Evolutionary conservation across 2,329 filamentous ascomycete species (phyloP).

Genomic region (Clonostachys byssicola): DNA sequence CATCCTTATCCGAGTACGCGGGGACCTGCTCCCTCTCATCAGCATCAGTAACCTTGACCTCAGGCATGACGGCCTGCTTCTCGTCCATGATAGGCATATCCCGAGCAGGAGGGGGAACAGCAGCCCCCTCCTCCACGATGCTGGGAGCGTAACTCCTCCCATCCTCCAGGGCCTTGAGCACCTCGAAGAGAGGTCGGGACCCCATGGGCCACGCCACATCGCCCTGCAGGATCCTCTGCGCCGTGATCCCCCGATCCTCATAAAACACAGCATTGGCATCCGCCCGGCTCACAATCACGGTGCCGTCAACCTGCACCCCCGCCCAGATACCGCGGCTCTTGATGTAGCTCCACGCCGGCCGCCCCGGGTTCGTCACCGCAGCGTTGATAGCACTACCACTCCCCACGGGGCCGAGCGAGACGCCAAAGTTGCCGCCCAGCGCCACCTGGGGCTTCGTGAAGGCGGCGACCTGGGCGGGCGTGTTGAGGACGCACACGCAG

Average conservation of each 20-base stretch:
- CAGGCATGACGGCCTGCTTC: constrained; percentile 13
- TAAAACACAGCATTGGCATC: constrained; percentile 82
- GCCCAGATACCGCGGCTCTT: constrained; percentile 78
- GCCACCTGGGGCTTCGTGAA: constrained; percentile 65
- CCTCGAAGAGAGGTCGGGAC: constrained; percentile 29
- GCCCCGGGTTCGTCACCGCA: constrained; percentile 21
- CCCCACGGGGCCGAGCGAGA: constrained; percentile 54
- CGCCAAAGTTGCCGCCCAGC: constrained; percentile 65
- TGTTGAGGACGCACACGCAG: constrained; percentile 72
- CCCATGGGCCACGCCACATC: constrained; percentile 34
- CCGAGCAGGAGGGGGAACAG: neutral
- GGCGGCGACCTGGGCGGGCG: constrained; percentile 59
- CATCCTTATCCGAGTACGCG: neutral
- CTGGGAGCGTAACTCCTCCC: constrained; percentile 17
- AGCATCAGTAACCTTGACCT: neutral
- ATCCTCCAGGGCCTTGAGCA: constrained; percentile 28
- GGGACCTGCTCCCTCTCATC: neutral
- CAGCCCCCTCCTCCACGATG: constrained; percentile 14
- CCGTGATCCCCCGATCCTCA: constrained; percentile 43
- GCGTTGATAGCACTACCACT: constrained; percentile 55
- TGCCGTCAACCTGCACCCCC: constrained; percentile 77
- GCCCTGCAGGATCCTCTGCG: constrained; percentile 24
- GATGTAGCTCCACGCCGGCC: constrained; percentile 76
- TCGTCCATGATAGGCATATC: constrained; percentile 12
- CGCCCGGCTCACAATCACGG: constrained; percentile 68